Base-by-base conservation (phyloP, 73 alveolate genomes). In the Paramecium pentaurelia region DNA sequence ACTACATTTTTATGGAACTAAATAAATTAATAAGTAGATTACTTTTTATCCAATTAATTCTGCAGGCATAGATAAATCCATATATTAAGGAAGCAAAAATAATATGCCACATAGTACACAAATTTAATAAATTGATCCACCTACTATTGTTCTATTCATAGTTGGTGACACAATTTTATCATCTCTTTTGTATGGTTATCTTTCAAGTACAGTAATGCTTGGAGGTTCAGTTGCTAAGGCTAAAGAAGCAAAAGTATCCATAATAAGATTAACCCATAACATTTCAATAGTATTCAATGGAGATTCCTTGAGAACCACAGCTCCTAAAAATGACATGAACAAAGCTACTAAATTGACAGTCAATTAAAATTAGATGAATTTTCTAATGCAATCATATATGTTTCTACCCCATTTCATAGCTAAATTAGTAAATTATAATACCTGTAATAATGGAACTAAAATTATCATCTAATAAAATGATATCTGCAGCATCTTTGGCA, bases 181-280 rank as follows among this genome's bases (percentile, higher is more conserved):
- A 51, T 93, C 97, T 88, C 95, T 95, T 73, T 93, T 92, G 59
- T 96, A 95, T 4, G 99, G 99, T 71, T 77, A 71, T 88, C 96
- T 93, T 58, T 93, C 93, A 27, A 97, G 93, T 68, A 97, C 88
- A n/a, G 94, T 96, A 18, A 86, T 95, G 58, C 88, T 73, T 28
- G 99, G 99, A 44, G 99, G 99, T 75, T 97, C 99, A 37, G 99
- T 97, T 11, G 99, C 99, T 58, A 97, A 95, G 54, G 99, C 99
- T 12, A 97, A 85, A 5, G 99, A 97, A 44, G 98, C 99, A 77
- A 94, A 92, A 11, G 98, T 92, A 86, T 96, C 99, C 98, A 96
- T 96, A 68, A 96, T 96, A 54, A 96, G 93, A 88, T 96, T 96
- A 58, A 96, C 98, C 99, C 99, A 96, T 40, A 96, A 95, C 99